Evolutionary conservation across 1,284 basidiomycete species (phyloP), one percentile per base, ranked within the genome.

Genomic region (Cystobasidium pallidum): DNA sequence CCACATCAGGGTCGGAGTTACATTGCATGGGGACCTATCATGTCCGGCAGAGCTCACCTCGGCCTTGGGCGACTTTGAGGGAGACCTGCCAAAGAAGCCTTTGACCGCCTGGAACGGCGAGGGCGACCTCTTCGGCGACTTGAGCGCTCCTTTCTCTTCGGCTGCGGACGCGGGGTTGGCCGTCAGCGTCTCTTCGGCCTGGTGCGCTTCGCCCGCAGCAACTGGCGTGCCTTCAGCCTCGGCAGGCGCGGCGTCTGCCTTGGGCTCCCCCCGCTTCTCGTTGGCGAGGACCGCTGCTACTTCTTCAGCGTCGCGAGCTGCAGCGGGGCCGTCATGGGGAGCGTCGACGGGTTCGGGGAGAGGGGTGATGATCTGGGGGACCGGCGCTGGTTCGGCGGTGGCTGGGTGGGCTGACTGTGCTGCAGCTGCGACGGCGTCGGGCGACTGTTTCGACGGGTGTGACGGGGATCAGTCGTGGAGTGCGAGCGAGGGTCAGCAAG

Each of bases 281-380:
- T 61, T 49, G 30, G 72, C 54, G 45, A 36, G 30, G 51, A 57
- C 59, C 10, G 11, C 24, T 1, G 34, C 45, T 19, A 32, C 26
- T 28, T n/a, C 73, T 10, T 58, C 51, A 39, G 21, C 71, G 17
- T 13, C 67, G 17, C 10, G 57, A 6, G 73, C 47, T 36, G 64
- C 70, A 1, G 73, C 59, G 3, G 36, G 45, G 1, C 51, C 73
- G 1, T 41, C 26, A 1, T 66, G 61, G 7, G 75, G 70, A 54
- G 68, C 74, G 39, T 58, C 64, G n/a, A 71, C 32, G 2, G 67
- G 57, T 10, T 59, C 67, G 24, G 68, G 58, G 39, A 71, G 47
- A 19, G 73, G 67, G 28, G 73, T 70, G 58, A 77, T 63, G 39
- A 77, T 67, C 59, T 77, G 75, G 15, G 75, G 75, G 30, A 77